phyloP scores from a whole-genome alignment of 2,329 filamentous ascomycete species.

The Hypoxylon sp. region DNA sequence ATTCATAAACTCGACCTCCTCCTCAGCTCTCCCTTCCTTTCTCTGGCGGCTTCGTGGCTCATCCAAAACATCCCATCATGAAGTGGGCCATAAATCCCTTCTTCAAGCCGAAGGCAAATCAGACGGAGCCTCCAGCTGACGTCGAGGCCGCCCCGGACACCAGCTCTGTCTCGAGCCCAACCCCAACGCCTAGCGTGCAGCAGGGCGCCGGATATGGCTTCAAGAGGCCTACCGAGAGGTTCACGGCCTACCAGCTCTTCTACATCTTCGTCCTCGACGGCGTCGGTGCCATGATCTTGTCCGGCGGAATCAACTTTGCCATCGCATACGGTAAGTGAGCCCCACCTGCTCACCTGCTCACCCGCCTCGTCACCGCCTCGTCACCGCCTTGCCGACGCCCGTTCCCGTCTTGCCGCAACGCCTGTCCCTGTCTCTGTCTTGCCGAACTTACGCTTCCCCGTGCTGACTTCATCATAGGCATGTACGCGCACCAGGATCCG shows the following conservation, averaged over 20 bases:
- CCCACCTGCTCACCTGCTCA: too few species aligned
- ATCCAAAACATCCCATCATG: slow-evolving; percentile 28
- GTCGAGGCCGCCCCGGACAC: slow-evolving; percentile 28
- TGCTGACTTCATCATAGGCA: slow-evolving; percentile 47
- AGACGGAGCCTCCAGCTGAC: slow-evolving; percentile 19
- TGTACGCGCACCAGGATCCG: slow-evolving; percentile 54
- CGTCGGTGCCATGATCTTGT: slow-evolving; percentile 55
- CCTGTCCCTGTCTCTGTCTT: slow-evolving; percentile 4
- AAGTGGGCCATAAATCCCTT: slow-evolving; percentile 41
- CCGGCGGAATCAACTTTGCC: slow-evolving; percentile 60
- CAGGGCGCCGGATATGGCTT: slow-evolving; percentile 23
- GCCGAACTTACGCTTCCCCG: not conserved
- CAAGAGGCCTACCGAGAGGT: slow-evolving; percentile 47
- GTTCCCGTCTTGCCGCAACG: too few species aligned
- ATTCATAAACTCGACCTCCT: slow-evolving; percentile 5
- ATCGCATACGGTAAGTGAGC: slow-evolving; percentile 56
- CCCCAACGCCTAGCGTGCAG: not conserved
- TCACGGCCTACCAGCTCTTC: slow-evolving; percentile 55
- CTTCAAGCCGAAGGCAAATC: slow-evolving; percentile 22
- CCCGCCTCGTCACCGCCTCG: too few species aligned
- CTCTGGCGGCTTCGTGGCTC: not conserved
- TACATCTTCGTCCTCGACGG: slow-evolving; percentile 60
- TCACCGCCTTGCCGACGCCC: too few species aligned
- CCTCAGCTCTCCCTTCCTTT: not conserved
- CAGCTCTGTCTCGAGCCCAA: not conserved